Percentiles rank a stretch among this genome's conserved stretches.
These are phyloP conservation scores for Omphalotus guepiniiformis DNA, from an alignment of 768 basidiomycete species.

Conservation along the genomic window DNA sequence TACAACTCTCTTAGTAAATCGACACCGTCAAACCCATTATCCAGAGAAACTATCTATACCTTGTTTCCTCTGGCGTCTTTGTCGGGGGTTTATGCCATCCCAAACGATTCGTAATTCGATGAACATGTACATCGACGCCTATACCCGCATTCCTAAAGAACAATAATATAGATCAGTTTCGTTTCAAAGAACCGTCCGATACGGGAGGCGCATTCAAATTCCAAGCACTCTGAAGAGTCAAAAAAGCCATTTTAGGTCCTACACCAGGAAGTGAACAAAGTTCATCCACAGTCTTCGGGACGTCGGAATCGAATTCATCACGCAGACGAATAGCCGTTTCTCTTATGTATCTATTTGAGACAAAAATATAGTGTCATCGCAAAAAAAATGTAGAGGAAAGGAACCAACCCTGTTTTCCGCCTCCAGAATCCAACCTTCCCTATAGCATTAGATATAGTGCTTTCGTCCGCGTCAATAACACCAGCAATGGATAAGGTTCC, in stretches of 20 bases:
- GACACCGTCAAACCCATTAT: neutral
- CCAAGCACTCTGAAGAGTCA: constrained; percentile 83
- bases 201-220: constrained; percentile 48
- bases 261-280: constrained; percentile 87
- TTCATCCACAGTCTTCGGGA: constrained; percentile 86
- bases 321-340: constrained; percentile 64
- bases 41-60: constrained; percentile 42
- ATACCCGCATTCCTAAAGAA: constrained; percentile 76
- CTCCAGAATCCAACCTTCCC: constrained; percentile 93
- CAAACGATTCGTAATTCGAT: constrained; percentile 89
- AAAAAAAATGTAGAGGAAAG: neutral
- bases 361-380: neutral
- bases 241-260: constrained; percentile 95
- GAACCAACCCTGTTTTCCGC: constrained; percentile 73
- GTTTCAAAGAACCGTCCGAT: neutral
- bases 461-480: constrained; percentile 58
- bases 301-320: constrained; percentile 75
- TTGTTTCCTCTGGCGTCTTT: constrained; percentile 83
- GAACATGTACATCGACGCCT: constrained; percentile 95
- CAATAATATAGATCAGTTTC: neutral
- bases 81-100: constrained; percentile 89
- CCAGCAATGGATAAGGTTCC: constrained; percentile 76
- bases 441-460: constrained; percentile 69
- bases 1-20: constrained; percentile 19
- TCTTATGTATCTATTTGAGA: constrained; percentile 58